These are phyloP conservation scores for Westerdykella sp. DNA, from an alignment of 2,329 filamentous ascomycete genomes.

Conservation along the genomic window DNA sequence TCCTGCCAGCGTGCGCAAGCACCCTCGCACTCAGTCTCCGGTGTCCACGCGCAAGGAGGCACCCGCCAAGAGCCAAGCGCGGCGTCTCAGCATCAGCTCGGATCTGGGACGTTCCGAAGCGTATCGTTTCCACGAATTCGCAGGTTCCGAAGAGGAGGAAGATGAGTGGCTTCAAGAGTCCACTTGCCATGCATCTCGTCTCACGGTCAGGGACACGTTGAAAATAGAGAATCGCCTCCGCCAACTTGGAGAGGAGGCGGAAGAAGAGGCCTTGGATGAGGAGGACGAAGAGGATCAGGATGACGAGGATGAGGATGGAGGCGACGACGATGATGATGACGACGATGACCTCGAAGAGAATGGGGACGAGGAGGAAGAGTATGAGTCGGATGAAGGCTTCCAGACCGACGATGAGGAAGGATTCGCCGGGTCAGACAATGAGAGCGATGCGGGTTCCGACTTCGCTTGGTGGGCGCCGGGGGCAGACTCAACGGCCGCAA, in stretches of 20 bases:
- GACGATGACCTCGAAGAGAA: constrained; percentile 39
- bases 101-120: constrained; percentile 49
- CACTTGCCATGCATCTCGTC: constrained; percentile 57
- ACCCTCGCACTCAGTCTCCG: neutral
- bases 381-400: constrained; percentile 58
- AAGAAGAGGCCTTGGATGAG: constrained; percentile 77
- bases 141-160: constrained; percentile 73
- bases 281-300: constrained; percentile 50
- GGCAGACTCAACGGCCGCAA: constrained; percentile 44
- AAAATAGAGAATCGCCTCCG: constrained; percentile 85
- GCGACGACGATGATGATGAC: constrained; percentile 48
- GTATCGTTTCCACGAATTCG: constrained; percentile 82
- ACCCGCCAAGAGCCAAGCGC: constrained; percentile 22
- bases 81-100: constrained; percentile 33
- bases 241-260: constrained; percentile 77
- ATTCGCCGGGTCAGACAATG: constrained; percentile 63
- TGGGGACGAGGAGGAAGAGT: constrained; percentile 27
- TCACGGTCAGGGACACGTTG: constrained; percentile 86
- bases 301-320: constrained; percentile 28
- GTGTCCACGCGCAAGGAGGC: neutral
- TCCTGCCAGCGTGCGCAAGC: constrained; percentile 40
- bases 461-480: constrained; percentile 59
- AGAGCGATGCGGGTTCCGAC: constrained; percentile 58
- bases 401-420: constrained; percentile 74
- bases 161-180: constrained; percentile 86